Evolutionary conservation across 2,329 filamentous ascomycete species (phyloP), one percentile per base, ranked within the genome.

Genomic region (Penicillium sp.): DNA sequence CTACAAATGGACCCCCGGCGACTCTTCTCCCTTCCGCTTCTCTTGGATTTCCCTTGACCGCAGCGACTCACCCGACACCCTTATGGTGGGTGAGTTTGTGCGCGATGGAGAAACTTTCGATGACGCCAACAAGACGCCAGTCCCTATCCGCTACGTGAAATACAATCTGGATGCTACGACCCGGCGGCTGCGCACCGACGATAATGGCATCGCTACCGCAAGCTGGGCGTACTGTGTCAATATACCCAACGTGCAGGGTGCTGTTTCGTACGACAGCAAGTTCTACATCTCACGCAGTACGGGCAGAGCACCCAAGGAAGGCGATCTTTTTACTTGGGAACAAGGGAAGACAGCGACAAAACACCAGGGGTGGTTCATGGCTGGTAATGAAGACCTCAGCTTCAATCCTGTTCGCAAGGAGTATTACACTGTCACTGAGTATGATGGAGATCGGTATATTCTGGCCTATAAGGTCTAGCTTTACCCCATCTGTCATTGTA

Each of bases 11-110:
- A 52, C 50, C 1, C 42, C 57, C 13, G 54, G 57, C 10, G n/a
- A 37, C 1, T 47, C 55, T 35, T 68, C 71, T 31, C 55, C 63
- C 5, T 72, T 74, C 63, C 66, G 66, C 16, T 70, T 69, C 66
- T 73, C 71, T 16, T 75, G 59, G 56, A 62, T 74, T 37, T 63
- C 71, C 1, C 67, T 75, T n/a, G 73, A 76, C 58, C 65, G 71
- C 34, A 74, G 66, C 26, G 66, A 67, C 32, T 61, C 54, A 8
- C 67, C 68, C 3, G 65, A 72, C 54, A 68, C 63, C 13, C 57
- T 75, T 10, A 54, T 74, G 9, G 63, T 74, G 0, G 73, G 73
- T 38, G 73, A 75, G 56, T 74, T 70, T 56, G 65, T 69, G 5
- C 59, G 52, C 38, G 66, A 62, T 10, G 64, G 61, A 3, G 55